A percentile compares a stretch with the other conserved stretches of the same genome.
phyloP scores from a whole-genome alignment of 768 basidiomycete species.

The Termitomyces sp. region DNA sequence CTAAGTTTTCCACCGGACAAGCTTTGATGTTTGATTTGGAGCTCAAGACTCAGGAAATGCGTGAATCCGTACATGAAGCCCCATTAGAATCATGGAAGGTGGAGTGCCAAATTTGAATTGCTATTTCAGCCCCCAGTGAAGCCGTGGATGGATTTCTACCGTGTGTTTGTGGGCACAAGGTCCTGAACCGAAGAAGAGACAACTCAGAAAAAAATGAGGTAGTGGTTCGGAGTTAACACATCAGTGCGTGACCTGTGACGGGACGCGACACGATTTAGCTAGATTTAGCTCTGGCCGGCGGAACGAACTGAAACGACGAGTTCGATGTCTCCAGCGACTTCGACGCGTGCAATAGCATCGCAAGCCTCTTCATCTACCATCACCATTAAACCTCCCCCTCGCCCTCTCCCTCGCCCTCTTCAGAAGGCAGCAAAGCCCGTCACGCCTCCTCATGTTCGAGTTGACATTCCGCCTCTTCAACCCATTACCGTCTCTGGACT shows the following conservation, averaged over 20 bases:
- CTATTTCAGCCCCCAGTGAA: no score
- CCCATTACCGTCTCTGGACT: neutral
- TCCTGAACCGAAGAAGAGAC: neutral
- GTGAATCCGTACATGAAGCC: no score
- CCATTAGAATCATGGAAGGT: no score
- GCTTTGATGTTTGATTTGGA: no score
- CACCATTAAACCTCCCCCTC: neutral
- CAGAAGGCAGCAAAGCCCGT: conserved; percentile 4
- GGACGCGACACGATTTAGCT: conserved; percentile 1
- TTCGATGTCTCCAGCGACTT: conserved; percentile 9
- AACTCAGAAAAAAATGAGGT: neutral
- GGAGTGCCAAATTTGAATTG: no score
- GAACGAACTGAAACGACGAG: neutral
- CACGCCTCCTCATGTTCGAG: neutral
- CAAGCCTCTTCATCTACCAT: conserved; percentile 1
- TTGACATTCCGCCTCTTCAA: neutral
- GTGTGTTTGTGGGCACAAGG: no score
- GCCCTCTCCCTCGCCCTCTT: conserved; percentile 6
- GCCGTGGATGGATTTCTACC: no score
- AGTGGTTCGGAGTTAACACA: neutral
- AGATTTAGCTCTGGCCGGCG: no score
- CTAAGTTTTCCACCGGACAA: no score
- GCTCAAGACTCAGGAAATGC: no score
- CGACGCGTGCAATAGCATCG: neutral
- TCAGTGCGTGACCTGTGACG: neutral